These are phyloP conservation scores for Scedosporium apiospermum DNA, from an alignment of 2,329 filamentous ascomycete genomes.

Conservation along the genomic window DNA sequence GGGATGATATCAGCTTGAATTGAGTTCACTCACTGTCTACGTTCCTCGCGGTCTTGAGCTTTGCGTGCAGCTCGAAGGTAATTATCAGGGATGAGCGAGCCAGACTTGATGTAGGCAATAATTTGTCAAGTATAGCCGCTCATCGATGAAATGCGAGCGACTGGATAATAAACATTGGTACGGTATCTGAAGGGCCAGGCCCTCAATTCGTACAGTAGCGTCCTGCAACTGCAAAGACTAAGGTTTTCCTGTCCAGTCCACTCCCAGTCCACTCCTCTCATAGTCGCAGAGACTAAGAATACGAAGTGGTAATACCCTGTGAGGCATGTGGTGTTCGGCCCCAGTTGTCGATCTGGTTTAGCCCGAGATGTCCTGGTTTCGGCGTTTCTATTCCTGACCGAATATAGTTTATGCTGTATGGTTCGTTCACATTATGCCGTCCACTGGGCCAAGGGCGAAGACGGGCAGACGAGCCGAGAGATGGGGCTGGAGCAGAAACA, in stretches of 20 bases:
- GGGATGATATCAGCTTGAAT: neutral
- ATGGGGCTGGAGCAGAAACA: neutral
- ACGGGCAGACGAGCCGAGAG: neutral
- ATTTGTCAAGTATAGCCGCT: neutral
- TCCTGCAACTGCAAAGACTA: neutral
- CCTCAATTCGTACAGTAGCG: neutral
- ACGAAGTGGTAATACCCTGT: no score
- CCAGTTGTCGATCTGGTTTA: neutral
- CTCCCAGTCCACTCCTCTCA: no score
- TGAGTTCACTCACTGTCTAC: neutral
- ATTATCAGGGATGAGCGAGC: no score
- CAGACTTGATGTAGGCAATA: neutral
- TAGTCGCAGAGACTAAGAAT: no score
- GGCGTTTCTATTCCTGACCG: neutral
- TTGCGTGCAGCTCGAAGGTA: no score
- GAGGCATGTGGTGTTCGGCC: neutral
- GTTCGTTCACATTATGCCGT: neutral
- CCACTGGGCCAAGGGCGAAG: neutral
- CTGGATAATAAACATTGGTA: no score
- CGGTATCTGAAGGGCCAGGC: no score
- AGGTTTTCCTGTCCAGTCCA: no score
- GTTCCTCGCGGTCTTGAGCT: no score
- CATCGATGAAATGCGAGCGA: neutral
- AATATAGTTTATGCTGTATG: slow-evolving; percentile 1
- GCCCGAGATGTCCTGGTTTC: neutral